Evolutionary conservation across 257 asterid genomes (phyloP).

Genomic region (Ehretia macrophylla): DNA sequence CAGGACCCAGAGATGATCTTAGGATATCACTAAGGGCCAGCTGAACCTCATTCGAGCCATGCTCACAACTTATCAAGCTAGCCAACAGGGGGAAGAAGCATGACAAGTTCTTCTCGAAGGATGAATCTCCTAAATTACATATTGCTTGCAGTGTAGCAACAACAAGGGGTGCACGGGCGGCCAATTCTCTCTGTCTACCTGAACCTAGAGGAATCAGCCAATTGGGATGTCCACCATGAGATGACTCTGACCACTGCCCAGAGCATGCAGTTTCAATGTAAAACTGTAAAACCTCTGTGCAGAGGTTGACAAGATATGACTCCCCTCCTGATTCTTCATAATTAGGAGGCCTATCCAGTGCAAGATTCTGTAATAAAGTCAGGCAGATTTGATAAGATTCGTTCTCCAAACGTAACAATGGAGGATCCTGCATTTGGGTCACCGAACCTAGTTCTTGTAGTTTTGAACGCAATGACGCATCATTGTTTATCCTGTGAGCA

Average conservation of each 20-base stretch:
- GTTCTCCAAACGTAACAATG: conserved; percentile 89
- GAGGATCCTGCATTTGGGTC: conserved; percentile 99
- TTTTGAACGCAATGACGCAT: conserved; percentile 53
- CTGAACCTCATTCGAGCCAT: conserved; percentile 92
- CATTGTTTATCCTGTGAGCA: conserved; percentile 75
- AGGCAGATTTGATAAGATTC: conserved; percentile 96
- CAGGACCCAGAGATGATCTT: conserved; percentile 76
- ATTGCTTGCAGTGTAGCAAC: conserved; percentile 86
- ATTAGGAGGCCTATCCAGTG: conserved; percentile 50
- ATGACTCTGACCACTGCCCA: conserved; percentile 35
- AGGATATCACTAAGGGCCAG: conserved; percentile 83
- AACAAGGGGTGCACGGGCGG: conserved; percentile 90
- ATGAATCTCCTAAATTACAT: conserved; percentile 64
- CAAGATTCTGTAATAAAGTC: conserved; percentile 73
- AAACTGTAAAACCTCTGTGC: conserved; percentile 74
- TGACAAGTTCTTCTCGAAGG: conserved; percentile 69
- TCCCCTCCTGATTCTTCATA: conserved; percentile 67
- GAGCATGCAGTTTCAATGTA: conserved; percentile 60
- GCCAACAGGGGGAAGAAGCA: conserved; percentile 76
- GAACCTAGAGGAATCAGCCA: conserved; percentile 92
- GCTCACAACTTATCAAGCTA: conserved; percentile 86
- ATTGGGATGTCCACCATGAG: conserved; percentile 34
- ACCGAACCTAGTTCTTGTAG: conserved; percentile 76
- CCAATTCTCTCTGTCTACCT: conserved; percentile 77
- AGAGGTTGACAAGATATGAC: conserved; percentile 71